Conservation (phyloP, 306 rosid genomes). For the Pueraria montana region DNA sequence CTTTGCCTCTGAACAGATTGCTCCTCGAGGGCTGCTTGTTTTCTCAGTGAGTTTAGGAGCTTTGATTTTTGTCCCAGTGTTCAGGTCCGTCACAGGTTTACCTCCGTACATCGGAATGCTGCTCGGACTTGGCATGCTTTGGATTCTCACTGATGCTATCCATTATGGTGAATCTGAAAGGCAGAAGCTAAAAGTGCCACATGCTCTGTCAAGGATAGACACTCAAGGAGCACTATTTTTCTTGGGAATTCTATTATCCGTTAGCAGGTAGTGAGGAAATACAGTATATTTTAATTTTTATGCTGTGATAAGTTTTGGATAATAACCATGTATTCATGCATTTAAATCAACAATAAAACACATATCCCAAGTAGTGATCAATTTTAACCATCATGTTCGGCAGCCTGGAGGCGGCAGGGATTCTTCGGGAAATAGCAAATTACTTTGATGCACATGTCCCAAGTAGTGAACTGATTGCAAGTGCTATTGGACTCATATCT, state of each 20-base stretch:
- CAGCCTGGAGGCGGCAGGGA: conserved; percentile 90
- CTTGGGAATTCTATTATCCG: conserved; percentile 93
- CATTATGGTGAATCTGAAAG: conserved; percentile 94
- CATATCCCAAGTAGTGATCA: too few species aligned
- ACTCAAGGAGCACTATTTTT: conserved; percentile 94
- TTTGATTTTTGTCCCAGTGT: conserved; percentile 86
- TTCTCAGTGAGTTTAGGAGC: conserved; percentile 89
- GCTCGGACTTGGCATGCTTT: conserved; percentile 94
- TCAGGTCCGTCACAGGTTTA: conserved; percentile 87
- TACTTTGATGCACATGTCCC: conserved; percentile 79
- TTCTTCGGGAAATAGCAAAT: conserved; percentile 85
- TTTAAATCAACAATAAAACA: neutral
- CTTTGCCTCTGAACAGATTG: conserved; percentile 88
- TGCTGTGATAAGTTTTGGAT: neutral
- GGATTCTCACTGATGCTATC: conserved; percentile 94
- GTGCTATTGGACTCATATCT: conserved; percentile 83
- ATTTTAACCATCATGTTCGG: conserved; percentile 29
- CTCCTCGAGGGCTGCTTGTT: conserved; percentile 90
- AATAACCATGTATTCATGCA: neutral
- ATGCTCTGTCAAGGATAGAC: conserved; percentile 92
- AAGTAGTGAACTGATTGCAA: conserved; percentile 70
- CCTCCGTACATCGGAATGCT: conserved; percentile 95
- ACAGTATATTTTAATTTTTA: neutral
- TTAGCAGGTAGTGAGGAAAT: conserved; percentile 70
- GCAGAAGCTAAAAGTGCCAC: conserved; percentile 88